Evolutionary conservation across 2,329 filamentous ascomycete genomes (phyloP).

Genomic region (Fusarium devonianum): DNA sequence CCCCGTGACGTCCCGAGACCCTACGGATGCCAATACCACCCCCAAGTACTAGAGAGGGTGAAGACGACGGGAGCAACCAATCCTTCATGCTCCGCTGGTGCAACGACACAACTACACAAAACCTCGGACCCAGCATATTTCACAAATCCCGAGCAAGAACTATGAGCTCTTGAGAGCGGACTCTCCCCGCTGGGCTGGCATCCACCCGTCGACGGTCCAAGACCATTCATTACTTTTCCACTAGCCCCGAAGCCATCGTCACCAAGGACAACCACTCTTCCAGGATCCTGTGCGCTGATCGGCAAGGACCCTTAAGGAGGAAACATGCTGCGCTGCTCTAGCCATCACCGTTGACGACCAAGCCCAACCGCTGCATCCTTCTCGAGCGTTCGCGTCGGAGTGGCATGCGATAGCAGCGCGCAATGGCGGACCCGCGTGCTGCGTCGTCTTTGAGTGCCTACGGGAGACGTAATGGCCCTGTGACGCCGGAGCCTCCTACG

Average conservation of each 20-base stretch:
- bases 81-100: conserved; percentile 26
- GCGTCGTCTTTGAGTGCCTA: conserved; percentile 35
- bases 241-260: conserved; percentile 21
- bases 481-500: conserved; percentile 36
- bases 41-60: conserved; percentile 7
- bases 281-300: conserved; percentile 28
- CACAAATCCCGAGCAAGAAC: conserved; percentile 11
- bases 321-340: conserved; percentile 37
- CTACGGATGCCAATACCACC: conserved; percentile 15
- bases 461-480: conserved; percentile 39
- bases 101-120: conserved; percentile 25
- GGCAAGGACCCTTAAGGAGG: conserved; percentile 28
- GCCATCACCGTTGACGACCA: conserved; percentile 30
- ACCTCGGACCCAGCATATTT: conserved; percentile 10
- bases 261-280: conserved; percentile 33
- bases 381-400: conserved; percentile 20
- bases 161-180: conserved; percentile 37
- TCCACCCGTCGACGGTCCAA: conserved; percentile 19
- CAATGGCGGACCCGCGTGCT: conserved; percentile 39
- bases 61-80: conserved; percentile 16
- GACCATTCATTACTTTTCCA: not conserved
- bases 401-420: conserved; percentile 38
- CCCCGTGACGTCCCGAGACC: conserved; percentile 33
- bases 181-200: conserved; percentile 28
- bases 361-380: conserved; percentile 25